Percentiles rank a stretch among this genome's conserved stretches.
phyloP scores from a whole-genome alignment of 1,284 basidiomycete genomes.

The Paramarasmius palmivorus region DNA sequence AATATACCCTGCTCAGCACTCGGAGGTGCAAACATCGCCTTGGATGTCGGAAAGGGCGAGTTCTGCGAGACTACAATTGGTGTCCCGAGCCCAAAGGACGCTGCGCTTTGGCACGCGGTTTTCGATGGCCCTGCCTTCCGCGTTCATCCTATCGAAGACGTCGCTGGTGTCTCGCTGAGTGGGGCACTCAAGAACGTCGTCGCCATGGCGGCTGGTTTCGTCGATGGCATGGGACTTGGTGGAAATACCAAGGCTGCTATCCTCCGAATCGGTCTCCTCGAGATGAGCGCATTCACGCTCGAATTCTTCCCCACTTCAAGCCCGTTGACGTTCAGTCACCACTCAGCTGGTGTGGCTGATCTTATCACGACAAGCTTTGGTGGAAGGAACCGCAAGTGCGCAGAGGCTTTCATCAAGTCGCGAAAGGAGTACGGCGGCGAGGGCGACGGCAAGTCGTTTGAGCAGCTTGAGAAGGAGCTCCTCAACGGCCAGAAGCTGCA shows the following conservation, averaged over 20 bases:
- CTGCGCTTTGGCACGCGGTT: conserved; percentile 20
- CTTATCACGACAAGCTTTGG: conserved; percentile 21
- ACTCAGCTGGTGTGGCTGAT: conserved; percentile 21
- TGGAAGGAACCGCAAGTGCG: conserved; percentile 21
- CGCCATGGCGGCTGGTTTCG: conserved; percentile 20
- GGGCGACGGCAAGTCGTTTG: conserved; percentile 16
- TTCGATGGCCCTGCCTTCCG: conserved; percentile 19
- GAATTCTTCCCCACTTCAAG: conserved; percentile 19
- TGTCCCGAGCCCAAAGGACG: conserved; percentile 17
- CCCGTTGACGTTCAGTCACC: conserved; percentile 18
- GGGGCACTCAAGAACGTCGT: conserved; percentile 22
- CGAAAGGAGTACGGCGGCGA: conserved; percentile 9
- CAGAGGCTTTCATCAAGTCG: conserved; percentile 19
- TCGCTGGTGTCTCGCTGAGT: conserved; percentile 20
- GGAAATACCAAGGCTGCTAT: conserved; percentile 20
- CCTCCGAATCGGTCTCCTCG: conserved; percentile 18
- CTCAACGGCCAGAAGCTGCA: conserved; percentile 21
- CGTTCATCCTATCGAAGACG: conserved; percentile 20
- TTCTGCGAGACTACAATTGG: conserved; percentile 22
- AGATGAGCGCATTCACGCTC: conserved; percentile 20
- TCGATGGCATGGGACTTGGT: conserved; percentile 20
- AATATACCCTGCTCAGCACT: conserved; percentile 19
- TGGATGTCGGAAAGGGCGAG: conserved; percentile 19
- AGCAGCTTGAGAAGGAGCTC: conserved; percentile 18
- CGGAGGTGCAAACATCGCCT: conserved; percentile 19